Evolutionary conservation across 225 moss, liverwort and hornwort genomes (phyloP).

Genomic region (Pseudoscleropodium purum): DNA sequence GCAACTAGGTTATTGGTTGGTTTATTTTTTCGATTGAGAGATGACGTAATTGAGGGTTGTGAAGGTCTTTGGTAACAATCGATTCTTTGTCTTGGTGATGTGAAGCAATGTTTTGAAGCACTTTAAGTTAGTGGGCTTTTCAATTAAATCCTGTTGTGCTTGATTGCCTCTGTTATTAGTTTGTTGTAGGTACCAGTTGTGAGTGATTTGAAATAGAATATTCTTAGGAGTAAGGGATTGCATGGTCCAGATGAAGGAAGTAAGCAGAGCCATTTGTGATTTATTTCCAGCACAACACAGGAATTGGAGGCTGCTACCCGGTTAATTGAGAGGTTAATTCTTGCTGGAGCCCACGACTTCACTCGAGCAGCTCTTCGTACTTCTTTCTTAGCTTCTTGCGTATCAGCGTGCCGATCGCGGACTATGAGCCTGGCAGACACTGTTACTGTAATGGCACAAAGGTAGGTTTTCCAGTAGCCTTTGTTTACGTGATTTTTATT

Average conservation of each 20-base stretch:
- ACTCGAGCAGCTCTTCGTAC: slow-evolving; percentile 88
- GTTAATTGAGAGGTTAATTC: slow-evolving; percentile 78
- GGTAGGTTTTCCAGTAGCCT: slow-evolving; percentile 24
- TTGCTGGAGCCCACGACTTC: slow-evolving; percentile 80
- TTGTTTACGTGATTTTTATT: background rate
- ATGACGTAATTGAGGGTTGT: background rate
- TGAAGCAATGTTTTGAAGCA: background rate
- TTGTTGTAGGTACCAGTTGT: background rate
- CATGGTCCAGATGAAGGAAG: slow-evolving; percentile 22
- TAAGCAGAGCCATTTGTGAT: slow-evolving; percentile 34
- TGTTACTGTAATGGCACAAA: slow-evolving; percentile 97
- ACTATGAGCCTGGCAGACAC: slow-evolving; percentile 97
- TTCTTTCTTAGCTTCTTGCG: slow-evolving; percentile 94
- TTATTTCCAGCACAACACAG: slow-evolving; percentile 60
- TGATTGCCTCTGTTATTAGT: background rate
- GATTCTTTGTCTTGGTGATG: background rate
- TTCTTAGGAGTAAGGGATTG: slow-evolving; percentile 12
- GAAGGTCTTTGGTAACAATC: background rate
- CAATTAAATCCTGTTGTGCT: background rate
- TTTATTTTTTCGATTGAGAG: background rate
- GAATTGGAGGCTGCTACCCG: slow-evolving; percentile 75
- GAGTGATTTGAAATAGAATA: slow-evolving; percentile 4
- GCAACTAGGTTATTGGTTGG: background rate
- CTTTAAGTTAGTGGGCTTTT: background rate
- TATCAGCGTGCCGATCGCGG: slow-evolving; percentile 85